Percentiles rank a stretch among this genome's conserved stretches.
Conservation (phyloP, 495 filamentous ascomycete genomes). For the Trichocladium antarcticum region DNA sequence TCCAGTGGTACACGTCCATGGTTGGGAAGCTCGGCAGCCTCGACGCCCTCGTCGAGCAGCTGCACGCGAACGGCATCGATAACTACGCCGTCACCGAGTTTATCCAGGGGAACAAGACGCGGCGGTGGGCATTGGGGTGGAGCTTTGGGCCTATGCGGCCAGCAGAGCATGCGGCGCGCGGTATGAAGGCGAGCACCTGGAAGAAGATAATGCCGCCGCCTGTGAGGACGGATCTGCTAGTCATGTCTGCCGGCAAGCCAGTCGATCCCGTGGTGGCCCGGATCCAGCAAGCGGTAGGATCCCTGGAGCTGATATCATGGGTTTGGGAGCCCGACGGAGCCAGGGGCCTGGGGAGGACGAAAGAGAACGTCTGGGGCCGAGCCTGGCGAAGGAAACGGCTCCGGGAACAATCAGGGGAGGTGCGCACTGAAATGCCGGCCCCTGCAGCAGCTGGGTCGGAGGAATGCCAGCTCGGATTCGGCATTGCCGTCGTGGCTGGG, state of each 20-base stretch:
- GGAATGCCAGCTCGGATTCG: slow-evolving; percentile 20
- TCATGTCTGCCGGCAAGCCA: background rate
- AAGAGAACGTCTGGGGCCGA: slow-evolving; percentile 42
- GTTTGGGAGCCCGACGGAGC: slow-evolving; percentile 26
- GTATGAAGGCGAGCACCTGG: slow-evolving; percentile 41
- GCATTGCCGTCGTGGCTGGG: slow-evolving; percentile 14
- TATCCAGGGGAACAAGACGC: slow-evolving; percentile 67
- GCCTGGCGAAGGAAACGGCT: slow-evolving; percentile 33
- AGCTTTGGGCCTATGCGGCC: slow-evolving; percentile 64
- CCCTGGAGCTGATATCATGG: slow-evolving; percentile 51
- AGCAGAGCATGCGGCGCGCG: slow-evolving; percentile 45
- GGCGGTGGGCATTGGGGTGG: slow-evolving; percentile 83
- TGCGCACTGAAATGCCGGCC: background rate
- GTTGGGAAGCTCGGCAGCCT: slow-evolving; percentile 73
- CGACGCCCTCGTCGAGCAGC: slow-evolving; percentile 45
- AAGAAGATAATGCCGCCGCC: slow-evolving; percentile 50
- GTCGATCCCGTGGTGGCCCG: slow-evolving; percentile 10
- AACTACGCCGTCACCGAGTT: slow-evolving; percentile 83
- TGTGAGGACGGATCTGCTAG: slow-evolving; percentile 33
- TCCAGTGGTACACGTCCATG: slow-evolving; percentile 89
- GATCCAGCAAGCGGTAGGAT: slow-evolving; percentile 17
- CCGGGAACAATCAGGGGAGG: slow-evolving; percentile 1
- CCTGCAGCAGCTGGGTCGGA: background rate
- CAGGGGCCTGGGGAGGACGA: slow-evolving; percentile 29
- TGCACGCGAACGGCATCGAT: slow-evolving; percentile 47